These are phyloP conservation scores for Mimosa bimucronata DNA, from an alignment of 306 rosid genomes.

Conservation along the genomic window DNA sequence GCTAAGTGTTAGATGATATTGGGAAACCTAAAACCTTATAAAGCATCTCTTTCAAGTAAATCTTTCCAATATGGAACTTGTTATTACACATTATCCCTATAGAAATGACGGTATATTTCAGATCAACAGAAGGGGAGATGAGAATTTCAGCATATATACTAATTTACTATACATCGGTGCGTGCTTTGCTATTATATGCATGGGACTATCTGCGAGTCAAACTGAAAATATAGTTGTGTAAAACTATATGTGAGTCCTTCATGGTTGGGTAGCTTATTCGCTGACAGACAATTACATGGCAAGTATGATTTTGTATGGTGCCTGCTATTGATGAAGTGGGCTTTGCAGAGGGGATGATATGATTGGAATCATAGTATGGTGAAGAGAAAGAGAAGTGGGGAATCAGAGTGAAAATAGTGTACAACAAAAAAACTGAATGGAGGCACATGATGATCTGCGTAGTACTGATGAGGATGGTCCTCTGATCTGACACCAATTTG, in stretches of 20 bases:
- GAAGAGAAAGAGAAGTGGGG: background rate
- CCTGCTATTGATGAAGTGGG: background rate
- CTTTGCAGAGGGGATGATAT: background rate
- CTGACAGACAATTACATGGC: background rate
- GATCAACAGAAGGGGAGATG: background rate
- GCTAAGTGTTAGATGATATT: no score
- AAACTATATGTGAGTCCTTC: background rate
- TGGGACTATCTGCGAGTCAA: background rate
- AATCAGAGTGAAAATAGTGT: background rate
- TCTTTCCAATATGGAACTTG: no score
- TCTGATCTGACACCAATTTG: slow-evolving; percentile 12
- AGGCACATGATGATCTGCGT: slow-evolving; percentile 37
- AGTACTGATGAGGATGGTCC: slow-evolving; percentile 25
- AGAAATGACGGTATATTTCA: slow-evolving; percentile 2
- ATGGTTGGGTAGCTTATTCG: background rate
- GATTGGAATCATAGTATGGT: background rate
- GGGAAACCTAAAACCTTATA: no score
- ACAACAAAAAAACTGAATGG: slow-evolving; percentile 30
- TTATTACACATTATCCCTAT: background rate
- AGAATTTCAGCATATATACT: background rate
- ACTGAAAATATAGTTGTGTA: no score
- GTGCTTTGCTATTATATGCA: background rate
- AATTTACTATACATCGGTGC: background rate
- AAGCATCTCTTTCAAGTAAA: no score
- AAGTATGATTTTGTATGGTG: background rate